These are phyloP conservation scores for Dioscorea dumetorum DNA, from an alignment of 106 monocot species.

Conservation along the genomic window DNA sequence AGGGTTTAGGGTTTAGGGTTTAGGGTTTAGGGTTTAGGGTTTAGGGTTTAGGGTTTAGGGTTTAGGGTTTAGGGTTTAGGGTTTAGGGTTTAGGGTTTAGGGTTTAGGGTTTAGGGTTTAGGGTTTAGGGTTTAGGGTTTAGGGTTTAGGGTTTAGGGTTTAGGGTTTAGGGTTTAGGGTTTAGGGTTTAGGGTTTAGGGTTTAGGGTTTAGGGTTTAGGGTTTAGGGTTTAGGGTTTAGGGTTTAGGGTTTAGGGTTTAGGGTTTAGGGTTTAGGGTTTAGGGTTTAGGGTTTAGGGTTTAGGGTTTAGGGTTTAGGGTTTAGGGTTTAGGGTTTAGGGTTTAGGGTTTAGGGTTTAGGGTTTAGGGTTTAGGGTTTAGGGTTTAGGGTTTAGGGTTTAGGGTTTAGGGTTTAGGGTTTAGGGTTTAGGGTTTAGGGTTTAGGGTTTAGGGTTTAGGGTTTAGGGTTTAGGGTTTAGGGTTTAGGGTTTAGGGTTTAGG, in stretches of 20 bases:
- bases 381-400: conserved; percentile 14
- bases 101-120: conserved; percentile 21
- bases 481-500: conserved; percentile 20
- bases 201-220: conserved; percentile 7
- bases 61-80: conserved; percentile 16
- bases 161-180: conserved; percentile 15
- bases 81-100: conserved; percentile 21
- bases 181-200: conserved; percentile 18
- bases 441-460: conserved; percentile 9
- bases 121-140: conserved; percentile 10
- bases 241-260: not conserved
- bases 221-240: too few species aligned
- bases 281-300: conserved; percentile 9
- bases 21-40: too few species aligned
- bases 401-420: conserved; percentile 3
- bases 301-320: conserved; percentile 9
- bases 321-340: conserved; percentile 24
- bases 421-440: conserved; percentile 1
- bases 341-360: conserved; percentile 19
- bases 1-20: conserved; percentile 18
- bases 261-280: not conserved
- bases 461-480: conserved; percentile 17
- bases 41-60: not conserved
- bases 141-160: conserved; percentile 16
- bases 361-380: conserved; percentile 23